Evolutionary conservation across 108 stramenopile species (phyloP).

Genomic region (Conticribra weissflogii): DNA sequence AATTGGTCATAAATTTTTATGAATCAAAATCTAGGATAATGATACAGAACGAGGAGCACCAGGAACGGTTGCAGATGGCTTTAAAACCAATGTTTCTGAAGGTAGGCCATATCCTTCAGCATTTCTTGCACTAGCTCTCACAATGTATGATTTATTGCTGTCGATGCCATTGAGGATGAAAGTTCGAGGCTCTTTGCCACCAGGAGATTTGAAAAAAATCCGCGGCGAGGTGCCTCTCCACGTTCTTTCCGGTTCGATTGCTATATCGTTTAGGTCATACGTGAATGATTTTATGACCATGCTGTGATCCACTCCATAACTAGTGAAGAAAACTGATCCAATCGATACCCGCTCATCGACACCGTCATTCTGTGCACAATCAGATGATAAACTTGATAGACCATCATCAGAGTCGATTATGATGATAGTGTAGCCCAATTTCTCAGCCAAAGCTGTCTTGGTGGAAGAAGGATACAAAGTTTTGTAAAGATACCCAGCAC

Average conservation of each 20-base stretch:
- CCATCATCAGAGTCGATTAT: background rate
- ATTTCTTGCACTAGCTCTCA: constrained; percentile 44
- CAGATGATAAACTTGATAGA: constrained; percentile 10
- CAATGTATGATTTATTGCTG: constrained; percentile 17
- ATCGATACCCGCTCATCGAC: constrained; percentile 13
- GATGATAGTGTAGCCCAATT: constrained; percentile 24
- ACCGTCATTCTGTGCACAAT: constrained; percentile 29
- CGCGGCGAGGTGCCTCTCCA: constrained; percentile 51
- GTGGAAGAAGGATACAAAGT: constrained; percentile 15
- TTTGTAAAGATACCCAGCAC: constrained; percentile 31
- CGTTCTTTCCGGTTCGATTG: constrained; percentile 35
- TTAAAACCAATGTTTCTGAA: constrained; percentile 18
- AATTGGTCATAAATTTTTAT: no score
- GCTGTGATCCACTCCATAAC: constrained; percentile 23
- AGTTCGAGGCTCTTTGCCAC: constrained; percentile 20
- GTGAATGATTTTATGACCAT: constrained; percentile 44
- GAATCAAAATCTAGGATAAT: constrained; percentile 9
- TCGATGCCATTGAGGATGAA: constrained; percentile 26
- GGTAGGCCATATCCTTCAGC: constrained; percentile 36
- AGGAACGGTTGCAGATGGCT: constrained; percentile 28
- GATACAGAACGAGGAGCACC: constrained; percentile 19
- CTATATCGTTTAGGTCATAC: constrained; percentile 27
- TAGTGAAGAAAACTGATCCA: constrained; percentile 30
- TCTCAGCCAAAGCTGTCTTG: constrained; percentile 22
- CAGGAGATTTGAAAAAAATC: constrained; percentile 35